Base-by-base conservation (phyloP, 441 rosid species). In the Hura crepitans region DNA sequence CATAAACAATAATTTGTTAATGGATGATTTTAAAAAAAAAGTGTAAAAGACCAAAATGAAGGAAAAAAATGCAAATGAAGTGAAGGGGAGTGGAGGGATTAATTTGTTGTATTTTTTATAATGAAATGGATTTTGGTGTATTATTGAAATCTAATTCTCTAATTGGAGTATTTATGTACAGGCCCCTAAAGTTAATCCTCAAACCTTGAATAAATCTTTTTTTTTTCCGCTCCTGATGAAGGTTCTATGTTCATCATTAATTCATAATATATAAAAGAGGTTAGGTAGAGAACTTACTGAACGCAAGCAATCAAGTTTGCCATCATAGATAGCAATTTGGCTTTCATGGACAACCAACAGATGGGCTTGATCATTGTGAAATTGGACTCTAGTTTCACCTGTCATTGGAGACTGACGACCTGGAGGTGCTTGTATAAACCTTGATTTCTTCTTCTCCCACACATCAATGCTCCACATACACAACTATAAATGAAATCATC, bases 391-490 rank as follows among this genome's bases (percentile, higher is more conserved):
- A 13, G 91, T 87, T 71, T 87, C 91, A n/a, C 96, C 96, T 2
- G 72, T 76, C 47, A 75, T 56, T 23, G 85, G 74, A 54, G 89
- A 80, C 77, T 84, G 81, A 69, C 81, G 82, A 61, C 89, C 87
- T 56, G 88, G 66, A 47, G 91, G 89, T 35, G 77, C 74, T 66
- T 81, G 92, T 50, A 89, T 85, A 65, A 77, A 73, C 70, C 80
- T 75, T 42, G 84, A 80, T 83, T 87, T 87, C 83, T 83, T 85
- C 81, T 87, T 90, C 75, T 87, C 96, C 96, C 96, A 90, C 6
- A 83, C 72, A 72, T 90, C 93, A 45, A 85, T 81, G 74, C 85
- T 90, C 93, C 93, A 87, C 73, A 80, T 62, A 75, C 80, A 84
- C 28, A 89, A 80, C 91, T 89, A 75, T 63, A 81, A 69, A 35